These are phyloP conservation scores for Plantago coronopus DNA, from an alignment of 305 asterid species.

Conservation along the genomic window DNA sequence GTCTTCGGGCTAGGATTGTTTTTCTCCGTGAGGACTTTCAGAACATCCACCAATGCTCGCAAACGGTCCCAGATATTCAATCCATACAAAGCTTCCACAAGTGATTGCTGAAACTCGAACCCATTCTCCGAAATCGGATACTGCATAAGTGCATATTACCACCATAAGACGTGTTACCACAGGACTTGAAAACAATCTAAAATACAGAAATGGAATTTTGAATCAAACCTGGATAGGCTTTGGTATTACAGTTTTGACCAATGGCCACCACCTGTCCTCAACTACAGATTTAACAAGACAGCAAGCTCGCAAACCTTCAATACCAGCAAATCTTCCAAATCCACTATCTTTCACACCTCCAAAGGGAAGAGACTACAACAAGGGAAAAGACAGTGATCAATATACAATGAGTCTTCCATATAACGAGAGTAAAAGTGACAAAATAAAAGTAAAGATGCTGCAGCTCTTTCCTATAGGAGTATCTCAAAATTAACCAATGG, in stretches of 20 bases:
- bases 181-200: neutral
- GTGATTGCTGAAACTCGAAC: slow-evolving; percentile 72
- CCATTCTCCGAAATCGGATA: slow-evolving; percentile 83
- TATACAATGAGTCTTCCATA: neutral
- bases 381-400: slow-evolving; percentile 13
- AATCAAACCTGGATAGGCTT: slow-evolving; percentile 81
- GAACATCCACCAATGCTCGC: slow-evolving; percentile 65
- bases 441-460: too few relatives aligned
- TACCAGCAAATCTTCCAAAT: slow-evolving; percentile 94
- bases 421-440: too few relatives aligned
- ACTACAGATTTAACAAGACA: slow-evolving; percentile 88
- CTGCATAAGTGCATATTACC: slow-evolving; percentile 41
- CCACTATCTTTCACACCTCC: slow-evolving; percentile 98
- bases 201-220: neutral
- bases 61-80: slow-evolving; percentile 67
- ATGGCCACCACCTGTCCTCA: slow-evolving; percentile 97
- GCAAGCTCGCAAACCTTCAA: slow-evolving; percentile 95
- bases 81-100: slow-evolving; percentile 80
- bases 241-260: slow-evolving; percentile 85
- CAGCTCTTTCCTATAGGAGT: neutral
- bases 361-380: slow-evolving; percentile 85
- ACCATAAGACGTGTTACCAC: slow-evolving; percentile 14
- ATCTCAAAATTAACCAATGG: too few relatives aligned
- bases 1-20: slow-evolving; percentile 31
- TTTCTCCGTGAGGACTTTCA: slow-evolving; percentile 65